A percentile compares a stretch with the other conserved stretches of the same genome.
Evolutionary conservation across 345 rosid genomes (phyloP).

Genomic region (Noccaea caerulescens): DNA sequence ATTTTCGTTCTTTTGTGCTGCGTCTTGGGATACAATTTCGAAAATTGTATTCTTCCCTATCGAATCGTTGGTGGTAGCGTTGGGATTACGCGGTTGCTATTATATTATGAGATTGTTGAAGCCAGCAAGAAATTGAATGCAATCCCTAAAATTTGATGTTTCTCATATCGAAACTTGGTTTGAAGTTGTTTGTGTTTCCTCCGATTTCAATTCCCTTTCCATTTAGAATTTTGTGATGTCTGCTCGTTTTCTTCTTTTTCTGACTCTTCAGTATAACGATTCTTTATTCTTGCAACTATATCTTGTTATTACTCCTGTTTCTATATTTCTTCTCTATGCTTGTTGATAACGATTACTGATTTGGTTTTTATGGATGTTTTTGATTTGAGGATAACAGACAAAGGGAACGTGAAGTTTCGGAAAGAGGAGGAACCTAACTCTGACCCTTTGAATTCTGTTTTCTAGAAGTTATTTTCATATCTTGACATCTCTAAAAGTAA

Average conservation of each 20-base stretch:
- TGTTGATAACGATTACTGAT: too few relatives aligned
- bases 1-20: background rate
- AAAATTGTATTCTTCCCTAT: background rate
- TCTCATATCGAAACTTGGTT: background rate
- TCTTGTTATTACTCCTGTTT: too few relatives aligned
- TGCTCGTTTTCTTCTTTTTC: background rate
- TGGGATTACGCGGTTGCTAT: background rate
- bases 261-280: background rate
- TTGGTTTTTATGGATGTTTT: background rate
- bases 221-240: background rate
- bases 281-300: background rate
- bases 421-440: too few relatives aligned
- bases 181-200: background rate
- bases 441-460: too few relatives aligned
- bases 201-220: background rate
- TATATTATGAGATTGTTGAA: background rate
- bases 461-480: too few relatives aligned
- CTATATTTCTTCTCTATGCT: too few relatives aligned
- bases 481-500: too few relatives aligned
- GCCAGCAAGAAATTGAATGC: background rate
- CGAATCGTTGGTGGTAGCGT: background rate
- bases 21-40: background rate
- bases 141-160: background rate
- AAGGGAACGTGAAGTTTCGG: too few relatives aligned
- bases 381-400: background rate